Percentiles rank a stretch among this genome's conserved stretches.
Conservation (phyloP, 176 grass and related monocot genomes). For the Tillandsia fasciculata region DNA sequence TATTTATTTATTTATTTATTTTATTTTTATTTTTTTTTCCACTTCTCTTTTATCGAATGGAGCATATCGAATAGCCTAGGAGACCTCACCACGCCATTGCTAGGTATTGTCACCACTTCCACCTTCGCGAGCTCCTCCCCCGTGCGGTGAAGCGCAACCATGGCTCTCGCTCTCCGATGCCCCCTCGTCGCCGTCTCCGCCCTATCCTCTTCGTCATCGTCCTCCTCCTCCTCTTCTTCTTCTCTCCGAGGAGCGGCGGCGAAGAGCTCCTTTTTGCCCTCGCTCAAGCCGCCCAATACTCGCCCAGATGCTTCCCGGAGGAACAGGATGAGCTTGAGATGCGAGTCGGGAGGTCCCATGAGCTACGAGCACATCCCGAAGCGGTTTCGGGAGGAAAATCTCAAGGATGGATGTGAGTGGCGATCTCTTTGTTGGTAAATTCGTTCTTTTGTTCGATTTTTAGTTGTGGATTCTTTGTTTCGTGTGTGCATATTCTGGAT, state of each 20-base stretch:
- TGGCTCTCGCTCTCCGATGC: background rate
- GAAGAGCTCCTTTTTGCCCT: background rate
- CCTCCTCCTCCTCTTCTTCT: background rate
- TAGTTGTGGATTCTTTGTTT: background rate
- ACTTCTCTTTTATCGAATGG: too few species aligned
- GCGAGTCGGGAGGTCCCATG: conserved; percentile 8
- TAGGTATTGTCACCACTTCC: too few species aligned
- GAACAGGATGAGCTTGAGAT: background rate
- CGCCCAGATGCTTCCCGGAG: background rate
- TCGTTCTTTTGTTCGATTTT: background rate
- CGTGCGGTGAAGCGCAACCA: background rate
- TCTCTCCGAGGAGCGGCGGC: background rate
- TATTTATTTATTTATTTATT: too few species aligned
- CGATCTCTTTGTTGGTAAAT: background rate
- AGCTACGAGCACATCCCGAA: conserved; percentile 68
- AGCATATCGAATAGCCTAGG: too few species aligned
- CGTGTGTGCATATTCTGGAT: too few species aligned
- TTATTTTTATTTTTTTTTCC: too few species aligned
- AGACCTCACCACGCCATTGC: too few species aligned
- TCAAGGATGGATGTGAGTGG: conserved; percentile 57
- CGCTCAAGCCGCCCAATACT: background rate
- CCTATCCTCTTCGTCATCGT: background rate
- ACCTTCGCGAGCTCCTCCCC: background rate
- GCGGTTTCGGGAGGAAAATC: conserved; percentile 76
- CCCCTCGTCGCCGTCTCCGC: background rate